These are phyloP conservation scores for Venustampulla echinocandica DNA, from an alignment of 495 filamentous ascomycete species.

Conservation along the genomic window DNA sequence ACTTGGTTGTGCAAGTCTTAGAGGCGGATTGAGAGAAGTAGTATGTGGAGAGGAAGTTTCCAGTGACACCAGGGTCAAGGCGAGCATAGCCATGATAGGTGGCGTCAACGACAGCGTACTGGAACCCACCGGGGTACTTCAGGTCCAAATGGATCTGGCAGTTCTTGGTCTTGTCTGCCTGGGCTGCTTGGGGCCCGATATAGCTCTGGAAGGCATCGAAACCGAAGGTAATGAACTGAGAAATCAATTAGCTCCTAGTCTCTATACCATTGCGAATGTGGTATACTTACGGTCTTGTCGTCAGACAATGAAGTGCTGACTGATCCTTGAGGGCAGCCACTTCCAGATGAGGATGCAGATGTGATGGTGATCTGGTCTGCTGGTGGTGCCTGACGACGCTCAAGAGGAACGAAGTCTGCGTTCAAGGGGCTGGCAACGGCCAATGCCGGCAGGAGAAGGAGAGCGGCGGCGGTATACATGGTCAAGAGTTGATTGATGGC, in stretches of 20 bases:
- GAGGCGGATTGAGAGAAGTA: conserved; percentile 45
- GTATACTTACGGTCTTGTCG: conserved; percentile 38
- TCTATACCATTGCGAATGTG: no score
- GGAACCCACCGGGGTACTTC: conserved; percentile 51
- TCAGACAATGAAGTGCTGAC: conserved; percentile 40
- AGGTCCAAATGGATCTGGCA: conserved; percentile 52
- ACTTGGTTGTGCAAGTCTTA: conserved; percentile 42
- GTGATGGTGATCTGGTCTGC: conserved; percentile 38
- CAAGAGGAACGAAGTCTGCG: conserved; percentile 9
- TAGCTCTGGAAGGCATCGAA: conserved; percentile 50
- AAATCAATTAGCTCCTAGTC: not conserved
- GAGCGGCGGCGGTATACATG: conserved; percentile 35
- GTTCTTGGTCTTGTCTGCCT: conserved; percentile 39
- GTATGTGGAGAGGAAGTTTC: conserved; percentile 47
- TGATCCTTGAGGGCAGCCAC: conserved; percentile 45
- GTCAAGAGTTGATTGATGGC: conserved; percentile 17
- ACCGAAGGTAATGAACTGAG: conserved; percentile 46
- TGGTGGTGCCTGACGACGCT: conserved; percentile 29
- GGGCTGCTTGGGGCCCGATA: conserved; percentile 37
- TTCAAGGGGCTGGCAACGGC: conserved; percentile 35
- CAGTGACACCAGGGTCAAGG: conserved; percentile 38
- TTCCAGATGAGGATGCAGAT: conserved; percentile 51
- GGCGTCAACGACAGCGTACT: conserved; percentile 45
- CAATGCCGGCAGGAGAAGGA: conserved; percentile 36
- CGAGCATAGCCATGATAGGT: conserved; percentile 50